Conservation (phyloP, 1,284 basidiomycete genomes). For the Pseudozyma tsukubaensis region DNA sequence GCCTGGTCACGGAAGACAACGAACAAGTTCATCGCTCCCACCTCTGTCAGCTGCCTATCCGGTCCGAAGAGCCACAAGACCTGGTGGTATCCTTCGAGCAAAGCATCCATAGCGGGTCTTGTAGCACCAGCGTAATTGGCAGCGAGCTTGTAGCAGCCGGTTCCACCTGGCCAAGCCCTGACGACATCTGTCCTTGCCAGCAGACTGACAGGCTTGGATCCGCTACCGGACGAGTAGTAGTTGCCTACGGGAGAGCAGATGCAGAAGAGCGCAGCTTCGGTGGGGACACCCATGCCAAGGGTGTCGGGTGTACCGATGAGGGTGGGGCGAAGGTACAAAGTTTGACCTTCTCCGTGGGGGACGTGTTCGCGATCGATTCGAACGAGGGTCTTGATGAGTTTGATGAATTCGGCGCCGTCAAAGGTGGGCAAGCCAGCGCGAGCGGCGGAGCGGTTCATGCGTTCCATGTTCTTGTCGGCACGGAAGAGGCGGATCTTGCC, state of each 20-base stretch:
- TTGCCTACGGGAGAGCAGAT: conserved; percentile 57
- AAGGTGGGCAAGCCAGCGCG: conserved; percentile 52
- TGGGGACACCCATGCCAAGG: conserved; percentile 50
- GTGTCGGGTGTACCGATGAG: conserved; percentile 53
- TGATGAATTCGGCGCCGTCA: conserved; percentile 52
- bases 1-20: conserved; percentile 51
- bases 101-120: conserved; percentile 44
- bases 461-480: conserved; percentile 57
- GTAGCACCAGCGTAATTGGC: conserved; percentile 73
- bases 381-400: conserved; percentile 52
- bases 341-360: conserved; percentile 44
- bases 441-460: conserved; percentile 55
- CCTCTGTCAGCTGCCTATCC: conserved; percentile 52
- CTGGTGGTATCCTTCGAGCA: conserved; percentile 50
- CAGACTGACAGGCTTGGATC: conserved; percentile 47
- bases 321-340: conserved; percentile 53
- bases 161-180: conserved; percentile 90
- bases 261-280: conserved; percentile 56
- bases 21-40: conserved; percentile 57
- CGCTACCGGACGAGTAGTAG: conserved; percentile 55
- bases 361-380: conserved; percentile 47
- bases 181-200: conserved; percentile 50
- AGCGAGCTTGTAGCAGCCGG: conserved; percentile 90
- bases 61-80: conserved; percentile 52
- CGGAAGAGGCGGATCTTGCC: conserved; percentile 55